phyloP scores from a whole-genome alignment of 495 filamentous ascomycete genomes.

The Xylaria longipes region DNA sequence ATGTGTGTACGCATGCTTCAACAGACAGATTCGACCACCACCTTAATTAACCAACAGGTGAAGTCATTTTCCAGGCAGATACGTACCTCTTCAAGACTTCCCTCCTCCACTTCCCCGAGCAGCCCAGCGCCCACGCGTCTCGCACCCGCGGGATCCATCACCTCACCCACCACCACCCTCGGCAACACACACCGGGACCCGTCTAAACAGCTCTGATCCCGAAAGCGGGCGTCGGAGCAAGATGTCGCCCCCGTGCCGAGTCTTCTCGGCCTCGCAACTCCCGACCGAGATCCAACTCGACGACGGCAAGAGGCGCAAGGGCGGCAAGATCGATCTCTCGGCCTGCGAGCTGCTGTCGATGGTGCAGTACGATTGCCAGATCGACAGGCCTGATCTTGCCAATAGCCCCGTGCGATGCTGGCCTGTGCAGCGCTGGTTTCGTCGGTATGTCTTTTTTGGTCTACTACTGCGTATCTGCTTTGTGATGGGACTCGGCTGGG shows the following conservation, averaged over 20 bases:
- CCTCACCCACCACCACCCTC: neutral
- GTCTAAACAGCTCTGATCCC: neutral
- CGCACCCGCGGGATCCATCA: constrained; percentile 33
- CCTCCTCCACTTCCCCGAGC: constrained; percentile 69
- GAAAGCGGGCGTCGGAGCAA: neutral
- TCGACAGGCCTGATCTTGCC: constrained; percentile 58
- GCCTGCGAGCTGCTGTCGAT: constrained; percentile 77
- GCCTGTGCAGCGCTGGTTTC: constrained; percentile 78
- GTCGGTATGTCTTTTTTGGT: constrained; percentile 63
- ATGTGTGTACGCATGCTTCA: neutral
- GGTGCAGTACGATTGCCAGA: constrained; percentile 81
- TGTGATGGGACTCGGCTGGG: neutral
- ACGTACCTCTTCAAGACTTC: constrained; percentile 70
- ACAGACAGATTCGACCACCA: neutral
- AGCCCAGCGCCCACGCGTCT: constrained; percentile 63
- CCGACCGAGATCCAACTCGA: constrained; percentile 55
- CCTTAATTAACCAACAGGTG: neutral
- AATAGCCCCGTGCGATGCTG: constrained; percentile 70
- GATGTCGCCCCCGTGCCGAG: constrained; percentile 67
- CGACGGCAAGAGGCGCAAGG: constrained; percentile 59
- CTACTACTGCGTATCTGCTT: neutral
- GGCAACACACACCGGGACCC: neutral
- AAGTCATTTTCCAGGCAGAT: neutral
- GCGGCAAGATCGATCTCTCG: constrained; percentile 60
- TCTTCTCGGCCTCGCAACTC: constrained; percentile 63